These are phyloP conservation scores for Uronychia setigera DNA, from an alignment of 73 alveolate species.

Conservation along the genomic window DNA sequence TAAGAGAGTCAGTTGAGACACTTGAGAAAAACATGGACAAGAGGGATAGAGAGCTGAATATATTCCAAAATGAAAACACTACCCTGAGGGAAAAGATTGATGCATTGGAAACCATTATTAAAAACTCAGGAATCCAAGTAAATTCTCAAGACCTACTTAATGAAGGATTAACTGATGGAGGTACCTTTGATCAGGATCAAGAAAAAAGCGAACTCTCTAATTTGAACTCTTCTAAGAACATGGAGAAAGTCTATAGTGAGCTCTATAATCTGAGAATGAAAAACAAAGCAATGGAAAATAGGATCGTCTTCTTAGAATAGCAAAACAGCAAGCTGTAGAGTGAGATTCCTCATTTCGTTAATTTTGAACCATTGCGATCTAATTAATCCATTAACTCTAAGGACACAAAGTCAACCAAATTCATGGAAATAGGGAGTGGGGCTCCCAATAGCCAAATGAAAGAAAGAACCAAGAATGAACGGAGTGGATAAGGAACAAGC, in stretches of 20 bases:
- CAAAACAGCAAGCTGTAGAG: background rate
- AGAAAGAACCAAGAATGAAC: too few relatives aligned
- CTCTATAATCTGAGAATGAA: conserved; percentile 24
- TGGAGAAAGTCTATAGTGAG: conserved; percentile 44
- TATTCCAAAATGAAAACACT: background rate
- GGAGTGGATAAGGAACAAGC: too few relatives aligned
- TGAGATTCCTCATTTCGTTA: background rate
- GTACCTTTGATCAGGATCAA: background rate
- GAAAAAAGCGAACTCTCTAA: background rate
- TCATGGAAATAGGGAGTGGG: background rate
- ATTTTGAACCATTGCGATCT: background rate
- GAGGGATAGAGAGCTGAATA: background rate
- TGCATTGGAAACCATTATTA: background rate
- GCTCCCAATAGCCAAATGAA: too few relatives aligned
- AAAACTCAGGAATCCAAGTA: background rate
- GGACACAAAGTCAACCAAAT: background rate
- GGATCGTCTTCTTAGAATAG: conserved; percentile 27
- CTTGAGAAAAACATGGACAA: background rate
- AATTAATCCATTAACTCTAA: background rate
- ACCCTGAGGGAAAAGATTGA: background rate
- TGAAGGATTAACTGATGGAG: background rate
- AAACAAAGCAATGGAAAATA: conserved; percentile 37
- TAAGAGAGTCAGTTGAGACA: background rate
- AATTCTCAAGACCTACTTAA: background rate
- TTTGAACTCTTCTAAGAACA: background rate